Base-by-base conservation (phyloP, 495 filamentous ascomycete genomes). In the Neurospora sp. region DNA sequence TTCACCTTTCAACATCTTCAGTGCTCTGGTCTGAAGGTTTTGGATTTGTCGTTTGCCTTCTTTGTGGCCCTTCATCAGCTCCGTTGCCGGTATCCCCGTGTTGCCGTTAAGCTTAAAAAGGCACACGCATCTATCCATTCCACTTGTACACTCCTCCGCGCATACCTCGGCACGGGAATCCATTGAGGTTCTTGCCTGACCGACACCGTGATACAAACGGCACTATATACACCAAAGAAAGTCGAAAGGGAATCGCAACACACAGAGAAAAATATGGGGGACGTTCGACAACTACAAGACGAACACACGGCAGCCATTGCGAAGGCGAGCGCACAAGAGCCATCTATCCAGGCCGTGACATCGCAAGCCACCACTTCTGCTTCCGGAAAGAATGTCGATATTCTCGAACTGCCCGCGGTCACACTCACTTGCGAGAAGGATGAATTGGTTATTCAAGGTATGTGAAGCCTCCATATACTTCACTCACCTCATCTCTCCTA, bases 321-420 rank as follows among this genome's bases (percentile, higher is more conserved):
- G 34, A 24, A 69, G 66, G 66, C 40, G 31, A 43, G 42, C 36
- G 73, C 24, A 39, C 69, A 34, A 37, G 43, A 70, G 71, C 69
- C 15, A 13, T 15, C 36, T 36, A 21, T 43, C 13, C 69, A 45
- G 48, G 40, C 73, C 43, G 24, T 62, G 54, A 34, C 54, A 31
- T 62, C 13, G 54, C 54, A 62, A 62, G 54, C 54, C 7, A 62
- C 54, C 1, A 62, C 54, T 34, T 62, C 54, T 62, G 45, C 45
- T 54, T 54, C 45, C 11, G 45, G 45, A 54, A 62, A 62, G 15
- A 34, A 17, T 62, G 43, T 72, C 39, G 28, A 71, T 24, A 76
- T 77, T 28, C 76, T 81, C 21, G 71, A 77, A 13, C 77, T 81
- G n/a, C 76, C 77, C 1, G 71, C 71, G 4, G 74, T 80, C 17